Conservation (phyloP, 1,284 basidiomycete genomes). For the Sparassis latifolia region DNA sequence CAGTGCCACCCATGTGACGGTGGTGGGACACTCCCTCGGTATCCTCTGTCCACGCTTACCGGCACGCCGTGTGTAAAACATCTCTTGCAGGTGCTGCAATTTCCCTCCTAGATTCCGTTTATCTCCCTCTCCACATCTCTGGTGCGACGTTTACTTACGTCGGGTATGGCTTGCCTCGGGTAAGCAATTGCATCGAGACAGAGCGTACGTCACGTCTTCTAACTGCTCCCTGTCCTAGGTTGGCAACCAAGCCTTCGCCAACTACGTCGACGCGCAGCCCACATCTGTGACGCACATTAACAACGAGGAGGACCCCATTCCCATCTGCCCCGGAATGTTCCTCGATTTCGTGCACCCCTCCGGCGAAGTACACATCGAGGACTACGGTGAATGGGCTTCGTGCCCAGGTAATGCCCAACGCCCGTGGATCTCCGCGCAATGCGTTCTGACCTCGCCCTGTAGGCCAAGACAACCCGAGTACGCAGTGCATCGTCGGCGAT, state of each 20-base stretch:
- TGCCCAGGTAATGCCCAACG: constrained; percentile 33
- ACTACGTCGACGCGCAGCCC: constrained; percentile 45
- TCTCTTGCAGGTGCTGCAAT: constrained; percentile 34
- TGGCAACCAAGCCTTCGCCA: constrained; percentile 53
- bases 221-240: constrained; percentile 4
- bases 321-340: constrained; percentile 27
- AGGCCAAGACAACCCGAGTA: constrained; percentile 51
- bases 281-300: constrained; percentile 24
- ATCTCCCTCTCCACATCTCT: constrained; percentile 38
- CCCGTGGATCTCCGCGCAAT: not conserved
- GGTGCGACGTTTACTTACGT: constrained; percentile 32
- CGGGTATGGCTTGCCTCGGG: constrained; percentile 52
- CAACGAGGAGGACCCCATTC: constrained; percentile 25
- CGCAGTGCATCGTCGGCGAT: constrained; percentile 46
- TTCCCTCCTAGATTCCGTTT: constrained; percentile 39
- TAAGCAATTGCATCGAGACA: constrained; percentile 2
- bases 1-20: constrained; percentile 24
- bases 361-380: constrained; percentile 56
- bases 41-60: constrained; percentile 9
- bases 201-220: not conserved
- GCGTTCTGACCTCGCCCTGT: constrained; percentile 3
- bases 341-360: constrained; percentile 50
- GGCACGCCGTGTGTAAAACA: not conserved
- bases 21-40: constrained; percentile 37
- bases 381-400: constrained; percentile 37